Conservation (phyloP, 768 basidiomycete species). For the Trametopsis cervina region DNA sequence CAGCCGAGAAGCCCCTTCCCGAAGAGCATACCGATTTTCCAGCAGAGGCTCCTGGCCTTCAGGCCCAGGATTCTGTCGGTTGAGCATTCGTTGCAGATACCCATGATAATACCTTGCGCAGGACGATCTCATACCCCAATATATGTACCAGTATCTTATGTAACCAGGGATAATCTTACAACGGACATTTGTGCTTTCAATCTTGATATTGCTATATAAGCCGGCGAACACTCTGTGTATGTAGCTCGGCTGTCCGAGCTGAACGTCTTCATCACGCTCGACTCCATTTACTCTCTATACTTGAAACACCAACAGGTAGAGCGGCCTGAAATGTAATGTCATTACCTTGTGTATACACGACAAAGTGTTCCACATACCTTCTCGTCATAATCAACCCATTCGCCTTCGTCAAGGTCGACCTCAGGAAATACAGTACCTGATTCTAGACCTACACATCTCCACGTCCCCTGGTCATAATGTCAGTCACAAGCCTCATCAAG, state of each 20-base stretch:
- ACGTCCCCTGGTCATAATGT: conserved; percentile 50
- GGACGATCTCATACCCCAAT: too few relatives aligned
- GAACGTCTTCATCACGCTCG: too few relatives aligned
- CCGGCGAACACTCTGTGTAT: too few relatives aligned
- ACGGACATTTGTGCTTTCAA: too few relatives aligned
- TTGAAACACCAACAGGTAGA: conserved; percentile 64
- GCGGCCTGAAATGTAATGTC: conserved; percentile 34
- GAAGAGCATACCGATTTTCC: conserved; percentile 2
- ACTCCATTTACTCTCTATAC: conserved; percentile 58
- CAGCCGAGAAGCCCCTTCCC: background rate
- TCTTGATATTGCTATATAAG: too few relatives aligned
- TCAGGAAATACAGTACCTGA: conserved; percentile 53
- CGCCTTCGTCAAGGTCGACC: conserved; percentile 56
- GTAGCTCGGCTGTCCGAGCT: too few relatives aligned
- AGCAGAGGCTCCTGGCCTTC: background rate
- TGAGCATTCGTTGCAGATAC: background rate
- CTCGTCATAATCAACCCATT: conserved; percentile 91
- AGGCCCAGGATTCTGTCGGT: background rate
- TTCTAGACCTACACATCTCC: conserved; percentile 65
- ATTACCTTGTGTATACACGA: background rate
- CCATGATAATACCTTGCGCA: too few relatives aligned
- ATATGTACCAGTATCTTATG: too few relatives aligned
- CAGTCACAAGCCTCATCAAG: background rate
- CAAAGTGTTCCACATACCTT: conserved; percentile 42
- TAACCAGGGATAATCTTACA: too few relatives aligned